Conservation (phyloP, 345 rosid species). For the Punica granatum region DNA sequence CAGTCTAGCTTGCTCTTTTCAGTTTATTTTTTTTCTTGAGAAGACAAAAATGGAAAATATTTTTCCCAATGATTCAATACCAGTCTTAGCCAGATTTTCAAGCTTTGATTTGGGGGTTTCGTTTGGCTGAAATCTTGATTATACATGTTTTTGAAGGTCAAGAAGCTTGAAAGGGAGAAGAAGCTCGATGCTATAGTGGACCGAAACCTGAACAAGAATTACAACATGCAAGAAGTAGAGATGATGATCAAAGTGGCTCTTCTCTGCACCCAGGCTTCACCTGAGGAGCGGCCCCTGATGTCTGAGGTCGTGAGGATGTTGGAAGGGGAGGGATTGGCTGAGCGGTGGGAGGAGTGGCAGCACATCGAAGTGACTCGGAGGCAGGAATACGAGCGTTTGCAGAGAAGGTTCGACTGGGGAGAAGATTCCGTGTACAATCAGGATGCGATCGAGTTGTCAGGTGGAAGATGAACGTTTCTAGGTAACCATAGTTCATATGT, state of each 20-base stretch:
- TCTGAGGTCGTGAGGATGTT: constrained; percentile 93
- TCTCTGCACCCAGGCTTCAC: constrained; percentile 79
- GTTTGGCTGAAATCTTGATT: background rate
- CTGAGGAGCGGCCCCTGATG: constrained; percentile 87
- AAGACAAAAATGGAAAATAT: too few relatives aligned
- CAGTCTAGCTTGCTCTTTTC: too few relatives aligned
- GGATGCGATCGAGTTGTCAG: constrained; percentile 81
- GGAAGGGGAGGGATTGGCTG: constrained; percentile 95
- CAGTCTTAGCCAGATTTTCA: background rate
- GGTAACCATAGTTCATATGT: background rate
- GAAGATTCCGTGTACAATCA: constrained; percentile 79
- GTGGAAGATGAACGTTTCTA: constrained; percentile 52
- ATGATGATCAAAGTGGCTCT: constrained; percentile 87
- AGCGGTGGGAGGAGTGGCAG: constrained; percentile 99
- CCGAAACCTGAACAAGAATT: constrained; percentile 48
- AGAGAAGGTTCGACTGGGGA: constrained; percentile 78
- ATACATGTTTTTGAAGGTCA: constrained; percentile 53
- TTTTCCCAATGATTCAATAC: too few relatives aligned
- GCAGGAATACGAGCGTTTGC: constrained; percentile 75
- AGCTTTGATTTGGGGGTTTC: background rate
- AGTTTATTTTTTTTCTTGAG: too few relatives aligned
- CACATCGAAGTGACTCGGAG: constrained; percentile 68
- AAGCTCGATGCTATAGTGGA: constrained; percentile 78
- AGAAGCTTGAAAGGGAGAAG: constrained; percentile 88
- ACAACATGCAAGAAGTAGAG: constrained; percentile 64